Percentiles rank a stretch among this genome's conserved stretches.
These are phyloP conservation scores for Paraglomus brasilianum DNA, from an alignment of 192 early-diverging fungal species.

Conservation along the genomic window DNA sequence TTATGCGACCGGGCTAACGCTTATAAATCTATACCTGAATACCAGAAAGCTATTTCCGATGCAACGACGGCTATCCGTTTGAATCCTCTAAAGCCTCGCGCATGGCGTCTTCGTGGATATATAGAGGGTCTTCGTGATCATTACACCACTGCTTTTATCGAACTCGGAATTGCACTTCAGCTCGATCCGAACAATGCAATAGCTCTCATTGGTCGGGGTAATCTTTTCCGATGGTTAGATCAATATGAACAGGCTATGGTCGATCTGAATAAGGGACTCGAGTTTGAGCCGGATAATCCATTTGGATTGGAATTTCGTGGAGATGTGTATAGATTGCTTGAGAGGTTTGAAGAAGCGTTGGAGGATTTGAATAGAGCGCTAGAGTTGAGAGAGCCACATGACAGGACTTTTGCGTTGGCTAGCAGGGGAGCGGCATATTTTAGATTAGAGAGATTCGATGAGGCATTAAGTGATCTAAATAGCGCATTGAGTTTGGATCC, in stretches of 20 bases:
- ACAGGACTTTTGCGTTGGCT: too few species aligned
- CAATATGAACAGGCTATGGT: slow-evolving; percentile 4
- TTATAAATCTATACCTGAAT: neutral
- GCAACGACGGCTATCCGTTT: neutral
- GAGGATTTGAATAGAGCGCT: too few species aligned
- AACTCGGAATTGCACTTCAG: neutral
- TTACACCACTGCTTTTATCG: neutral
- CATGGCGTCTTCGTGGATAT: slow-evolving; percentile 5
- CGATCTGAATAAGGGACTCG: neutral
- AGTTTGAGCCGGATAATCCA: slow-evolving; percentile 8
- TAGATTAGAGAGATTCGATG: neutral
- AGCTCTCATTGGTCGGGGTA: neutral
- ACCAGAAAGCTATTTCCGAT: neutral
- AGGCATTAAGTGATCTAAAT: slow-evolving; percentile 3
- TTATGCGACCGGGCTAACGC: slow-evolving; percentile 25
- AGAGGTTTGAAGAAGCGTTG: neutral
- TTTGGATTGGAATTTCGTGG: neutral
- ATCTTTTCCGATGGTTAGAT: slow-evolving; percentile 1
- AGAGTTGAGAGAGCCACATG: too few species aligned
- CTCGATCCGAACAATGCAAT: neutral
- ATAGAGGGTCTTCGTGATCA: neutral
- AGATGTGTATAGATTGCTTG: neutral
- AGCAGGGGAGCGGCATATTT: neutral
- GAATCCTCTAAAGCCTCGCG: slow-evolving; percentile 12
- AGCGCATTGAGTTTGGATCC: neutral